Base-by-base conservation (phyloP, 192 early-diverging fungal genomes). In the Phycomyces nitens region DNA sequence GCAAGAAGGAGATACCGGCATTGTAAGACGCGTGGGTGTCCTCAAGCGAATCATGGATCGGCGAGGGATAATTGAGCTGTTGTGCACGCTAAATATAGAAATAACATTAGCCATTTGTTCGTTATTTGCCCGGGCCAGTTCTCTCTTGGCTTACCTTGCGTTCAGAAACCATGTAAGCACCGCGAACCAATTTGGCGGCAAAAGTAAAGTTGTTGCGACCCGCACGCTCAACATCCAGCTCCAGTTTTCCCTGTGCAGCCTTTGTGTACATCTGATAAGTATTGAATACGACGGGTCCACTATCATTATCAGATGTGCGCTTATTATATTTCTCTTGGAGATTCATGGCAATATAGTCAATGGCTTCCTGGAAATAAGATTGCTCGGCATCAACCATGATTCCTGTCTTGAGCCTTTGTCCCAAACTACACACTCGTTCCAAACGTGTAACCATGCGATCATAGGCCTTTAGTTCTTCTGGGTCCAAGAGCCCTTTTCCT, bases 221-320 rank as follows among this genome's bases (percentile, higher is more conserved):
- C 7, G 91, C 83, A 23, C 81, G 76, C 62, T 82, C 87, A 52
- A 80, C 74, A 78, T 96, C 92, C 62, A 76, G 69, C 26, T 72
- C 61, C 60, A 98, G 74, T 55, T 87, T 84, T 59, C 70, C 68
- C 26, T 77, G 68, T 1, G 87, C 77, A 57, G 88, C 86, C 62
- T 84, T 84, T 38, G 89, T 82, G 76, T 98, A 98, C 91, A 95
- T 94, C 81, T 98, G 96, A 72, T 73, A 93, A 8, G 96, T 98
- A 82, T 95, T 96, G 84, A 87, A 95, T 26, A 96, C 78, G 18
- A 93, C 73, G 1, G 92, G 89, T 27, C 66, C 61, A 6, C 58
- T 68, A 27, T 72, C 27, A 18, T 66, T 42, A 5, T 59, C 39
- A 39, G 47, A 27, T 27, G 20, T 39, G 16, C 60, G 62, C 24